phyloP scores from a whole-genome alignment of 2,329 filamentous ascomycete species.

The Diatrype stigma region DNA sequence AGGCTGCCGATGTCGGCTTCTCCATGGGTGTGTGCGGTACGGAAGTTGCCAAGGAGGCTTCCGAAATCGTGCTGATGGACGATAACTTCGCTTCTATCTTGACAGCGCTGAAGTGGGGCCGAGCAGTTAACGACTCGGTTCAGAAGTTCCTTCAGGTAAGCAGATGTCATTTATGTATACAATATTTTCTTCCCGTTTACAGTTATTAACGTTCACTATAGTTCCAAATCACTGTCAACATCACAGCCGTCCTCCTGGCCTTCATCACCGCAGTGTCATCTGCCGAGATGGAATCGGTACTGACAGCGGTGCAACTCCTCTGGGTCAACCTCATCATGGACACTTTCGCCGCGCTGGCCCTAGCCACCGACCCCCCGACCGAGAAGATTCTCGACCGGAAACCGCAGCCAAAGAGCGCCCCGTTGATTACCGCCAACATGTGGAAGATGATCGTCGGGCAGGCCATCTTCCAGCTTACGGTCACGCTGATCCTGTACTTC shows the following conservation, averaged over 20 bases:
- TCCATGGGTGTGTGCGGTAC: slow-evolving; percentile 66
- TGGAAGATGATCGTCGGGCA: slow-evolving; percentile 65
- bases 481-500: slow-evolving; percentile 59
- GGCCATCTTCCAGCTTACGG: slow-evolving; percentile 55
- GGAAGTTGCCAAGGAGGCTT: slow-evolving; percentile 64
- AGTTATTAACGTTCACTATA: slow-evolving; percentile 14
- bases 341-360: slow-evolving; percentile 61
- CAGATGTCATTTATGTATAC: not conserved
- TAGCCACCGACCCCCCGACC: slow-evolving; percentile 60
- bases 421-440: slow-evolving; percentile 67
- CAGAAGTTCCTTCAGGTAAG: slow-evolving; percentile 61
- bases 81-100: slow-evolving; percentile 65
- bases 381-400: slow-evolving; percentile 51
- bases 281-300: slow-evolving; percentile 51
- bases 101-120: slow-evolving; percentile 64
- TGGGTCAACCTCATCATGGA: slow-evolving; percentile 71
- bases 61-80: slow-evolving; percentile 64
- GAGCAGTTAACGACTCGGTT: slow-evolving; percentile 64
- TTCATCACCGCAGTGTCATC: slow-evolving; percentile 60
- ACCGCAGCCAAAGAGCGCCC: slow-evolving; percentile 59
- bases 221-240: slow-evolving; percentile 68
- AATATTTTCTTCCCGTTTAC: not conserved
- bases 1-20: slow-evolving; percentile 63
- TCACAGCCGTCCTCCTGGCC: slow-evolving; percentile 62
- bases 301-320: slow-evolving; percentile 62